Evolutionary conservation across 768 basidiomycete species (phyloP).

Genomic region (Tulasnella sp.): DNA sequence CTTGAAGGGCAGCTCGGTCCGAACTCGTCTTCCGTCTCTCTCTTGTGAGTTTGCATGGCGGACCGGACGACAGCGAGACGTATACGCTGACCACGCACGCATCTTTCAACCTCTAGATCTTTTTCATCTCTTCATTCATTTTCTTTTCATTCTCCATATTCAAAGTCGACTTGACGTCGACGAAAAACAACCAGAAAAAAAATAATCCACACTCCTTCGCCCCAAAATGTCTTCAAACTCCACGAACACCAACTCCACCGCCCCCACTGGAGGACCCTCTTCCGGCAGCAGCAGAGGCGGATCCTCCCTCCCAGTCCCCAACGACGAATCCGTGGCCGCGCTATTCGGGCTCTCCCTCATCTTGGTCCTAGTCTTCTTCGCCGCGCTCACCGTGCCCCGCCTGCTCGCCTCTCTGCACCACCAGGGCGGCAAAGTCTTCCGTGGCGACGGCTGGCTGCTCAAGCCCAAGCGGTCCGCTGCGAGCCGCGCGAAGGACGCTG

Average conservation of each 20-base stretch:
- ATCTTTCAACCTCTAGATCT: background rate
- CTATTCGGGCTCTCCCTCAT: conserved; percentile 51
- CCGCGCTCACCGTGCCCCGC: conserved; percentile 41
- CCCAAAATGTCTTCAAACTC: background rate
- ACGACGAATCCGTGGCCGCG: conserved; percentile 54
- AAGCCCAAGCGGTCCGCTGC: conserved; percentile 17
- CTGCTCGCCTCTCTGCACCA: conserved; percentile 42
- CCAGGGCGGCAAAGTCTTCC: conserved; percentile 41
- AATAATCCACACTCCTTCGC: too few species aligned
- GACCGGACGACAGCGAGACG: background rate
- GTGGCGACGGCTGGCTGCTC: conserved; percentile 35
- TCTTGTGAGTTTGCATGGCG: background rate
- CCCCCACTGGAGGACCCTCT: background rate
- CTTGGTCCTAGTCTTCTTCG: conserved; percentile 53
- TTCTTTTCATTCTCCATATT: background rate
- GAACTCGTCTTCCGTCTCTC: background rate
- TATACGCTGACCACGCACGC: background rate
- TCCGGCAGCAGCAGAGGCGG: background rate
- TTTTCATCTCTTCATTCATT: too few species aligned
- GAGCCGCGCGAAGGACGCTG: background rate
- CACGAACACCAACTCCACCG: background rate
- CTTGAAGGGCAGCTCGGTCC: background rate
- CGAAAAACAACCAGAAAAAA: background rate
- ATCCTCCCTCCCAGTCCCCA: conserved; percentile 40
- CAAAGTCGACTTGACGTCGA: conserved; percentile 8